A percentile compares a stretch with the other conserved stretches of the same genome.
Conservation (phyloP, 139 green algal genomes). For the Limnomonas spitsbergensis region DNA sequence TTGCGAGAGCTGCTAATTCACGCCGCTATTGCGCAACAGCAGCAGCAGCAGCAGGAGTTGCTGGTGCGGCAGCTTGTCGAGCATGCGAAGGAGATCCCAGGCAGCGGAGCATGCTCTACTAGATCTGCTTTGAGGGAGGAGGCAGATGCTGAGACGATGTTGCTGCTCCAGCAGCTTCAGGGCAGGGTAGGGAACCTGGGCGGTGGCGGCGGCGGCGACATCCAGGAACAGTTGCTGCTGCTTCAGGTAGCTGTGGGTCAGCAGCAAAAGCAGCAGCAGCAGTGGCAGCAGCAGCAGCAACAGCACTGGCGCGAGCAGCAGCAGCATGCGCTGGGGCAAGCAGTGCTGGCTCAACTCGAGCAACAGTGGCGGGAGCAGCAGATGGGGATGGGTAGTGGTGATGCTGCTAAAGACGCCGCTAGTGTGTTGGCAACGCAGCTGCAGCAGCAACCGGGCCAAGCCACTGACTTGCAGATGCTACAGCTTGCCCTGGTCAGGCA, state of each 20-base stretch:
- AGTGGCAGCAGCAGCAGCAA: neutral
- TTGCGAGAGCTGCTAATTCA: neutral
- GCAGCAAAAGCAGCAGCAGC: constrained; percentile 7
- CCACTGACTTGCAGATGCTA: neutral
- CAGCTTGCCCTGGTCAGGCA: neutral
- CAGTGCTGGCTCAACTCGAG: neutral
- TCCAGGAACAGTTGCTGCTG: constrained; percentile 10
- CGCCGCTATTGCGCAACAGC: neutral
- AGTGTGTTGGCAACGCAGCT: neutral
- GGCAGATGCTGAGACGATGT: no score
- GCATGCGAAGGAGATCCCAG: no score
- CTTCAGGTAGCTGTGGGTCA: neutral
- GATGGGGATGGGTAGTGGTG: no score
- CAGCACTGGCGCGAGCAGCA: neutral
- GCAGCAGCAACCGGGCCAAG: neutral
- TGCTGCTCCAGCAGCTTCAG: no score
- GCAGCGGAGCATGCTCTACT: no score
- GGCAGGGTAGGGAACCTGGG: no score
- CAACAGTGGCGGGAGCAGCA: constrained; percentile 1
- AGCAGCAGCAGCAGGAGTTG: neutral
- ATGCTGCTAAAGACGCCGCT: no score
- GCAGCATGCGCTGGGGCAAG: neutral
- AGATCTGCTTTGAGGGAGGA: no score
- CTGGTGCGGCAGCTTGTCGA: no score
- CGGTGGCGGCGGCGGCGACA: neutral